phyloP scores from a whole-genome alignment of 2,329 filamentous ascomycete species.

The Pseudocercospora fuligena region DNA sequence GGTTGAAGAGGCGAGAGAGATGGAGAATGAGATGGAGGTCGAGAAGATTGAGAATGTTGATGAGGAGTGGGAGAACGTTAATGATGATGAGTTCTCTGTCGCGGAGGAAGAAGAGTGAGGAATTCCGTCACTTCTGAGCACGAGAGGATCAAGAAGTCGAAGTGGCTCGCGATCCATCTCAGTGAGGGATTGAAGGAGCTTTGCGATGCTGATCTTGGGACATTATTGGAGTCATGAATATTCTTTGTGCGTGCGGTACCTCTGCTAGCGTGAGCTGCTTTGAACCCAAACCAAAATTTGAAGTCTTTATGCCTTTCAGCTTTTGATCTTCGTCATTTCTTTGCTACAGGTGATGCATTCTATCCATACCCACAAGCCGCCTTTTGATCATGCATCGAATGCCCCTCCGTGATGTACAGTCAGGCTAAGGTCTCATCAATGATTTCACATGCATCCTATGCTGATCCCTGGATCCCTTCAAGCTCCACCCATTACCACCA shows the following conservation, averaged over 20 bases:
- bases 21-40: neutral
- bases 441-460: neutral
- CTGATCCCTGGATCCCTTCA: neutral
- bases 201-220: neutral
- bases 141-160: too few relatives aligned
- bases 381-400: neutral
- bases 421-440: neutral
- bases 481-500: neutral
- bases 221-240: neutral
- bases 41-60: neutral
- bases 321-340: neutral
- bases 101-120: too few relatives aligned
- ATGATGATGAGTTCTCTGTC: neutral
- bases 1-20: too few relatives aligned
- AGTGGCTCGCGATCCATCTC: too few relatives aligned
- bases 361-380: too few relatives aligned
- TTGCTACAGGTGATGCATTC: neutral
- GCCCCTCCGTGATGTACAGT: neutral
- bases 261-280: neutral
- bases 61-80: neutral
- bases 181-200: too few relatives aligned
- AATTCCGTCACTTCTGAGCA: too few relatives aligned
- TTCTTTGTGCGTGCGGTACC: neutral
- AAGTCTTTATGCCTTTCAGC: too few relatives aligned
- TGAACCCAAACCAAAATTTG: neutral